Evolutionary conservation across 2,329 filamentous ascomycete species (phyloP).

Genomic region (Capronia coronata): DNA sequence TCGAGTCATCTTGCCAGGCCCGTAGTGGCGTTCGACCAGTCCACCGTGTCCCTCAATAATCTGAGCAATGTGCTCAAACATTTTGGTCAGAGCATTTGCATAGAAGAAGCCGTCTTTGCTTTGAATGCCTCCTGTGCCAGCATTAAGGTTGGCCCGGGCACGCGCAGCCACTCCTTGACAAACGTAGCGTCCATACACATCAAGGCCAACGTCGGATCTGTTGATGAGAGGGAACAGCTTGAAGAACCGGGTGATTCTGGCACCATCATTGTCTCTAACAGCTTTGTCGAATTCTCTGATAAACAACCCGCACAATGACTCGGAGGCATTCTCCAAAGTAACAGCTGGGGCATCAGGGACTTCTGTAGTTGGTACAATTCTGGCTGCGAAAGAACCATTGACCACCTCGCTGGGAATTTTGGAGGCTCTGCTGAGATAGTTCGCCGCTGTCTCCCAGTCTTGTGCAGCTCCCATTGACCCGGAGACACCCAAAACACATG

Average conservation of each 20-base stretch:
- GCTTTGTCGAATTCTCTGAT: slow-evolving; percentile 92
- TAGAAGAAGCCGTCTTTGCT: slow-evolving; percentile 81
- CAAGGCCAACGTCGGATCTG: slow-evolving; percentile 77
- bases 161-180: slow-evolving; percentile 86
- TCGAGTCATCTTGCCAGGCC: slow-evolving; percentile 82
- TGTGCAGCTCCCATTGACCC: slow-evolving; percentile 97
- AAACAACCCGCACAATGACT: slow-evolving; percentile 85
- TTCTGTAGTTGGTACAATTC: slow-evolving; percentile 91
- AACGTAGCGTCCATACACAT: slow-evolving; percentile 93
- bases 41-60: slow-evolving; percentile 89
- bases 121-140: slow-evolving; percentile 53
- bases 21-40: slow-evolving; percentile 90
- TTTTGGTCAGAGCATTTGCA: slow-evolving; percentile 76
- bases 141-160: slow-evolving; percentile 72
- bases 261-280: slow-evolving; percentile 75
- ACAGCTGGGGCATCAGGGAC: slow-evolving; percentile 85
- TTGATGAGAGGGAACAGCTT: slow-evolving; percentile 95
- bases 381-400: slow-evolving; percentile 76
- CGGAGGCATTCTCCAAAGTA: slow-evolving; percentile 78
- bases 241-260: slow-evolving; percentile 91
- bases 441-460: slow-evolving; percentile 95
- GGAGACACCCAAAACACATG: slow-evolving; percentile 87
- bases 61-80: slow-evolving; percentile 96
- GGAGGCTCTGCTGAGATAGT: slow-evolving; percentile 75
- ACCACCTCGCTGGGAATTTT: slow-evolving; percentile 75